A percentile compares a stretch with the other conserved stretches of the same genome.
Evolutionary conservation across 331 rosid species (phyloP).

Genomic region (Quercus tomentella): DNA sequence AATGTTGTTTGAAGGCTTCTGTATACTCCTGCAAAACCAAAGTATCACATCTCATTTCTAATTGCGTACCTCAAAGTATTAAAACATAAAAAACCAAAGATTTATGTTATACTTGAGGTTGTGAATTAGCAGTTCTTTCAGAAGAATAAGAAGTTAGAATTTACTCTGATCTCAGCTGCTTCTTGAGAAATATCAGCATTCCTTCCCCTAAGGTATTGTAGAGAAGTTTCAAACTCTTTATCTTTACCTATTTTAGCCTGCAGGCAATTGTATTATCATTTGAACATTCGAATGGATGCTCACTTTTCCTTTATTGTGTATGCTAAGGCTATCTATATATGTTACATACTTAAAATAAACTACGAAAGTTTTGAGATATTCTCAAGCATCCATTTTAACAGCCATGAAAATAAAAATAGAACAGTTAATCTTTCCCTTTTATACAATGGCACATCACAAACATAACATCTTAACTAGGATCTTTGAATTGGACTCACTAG

Average conservation of each 20-base stretch:
- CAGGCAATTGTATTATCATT: constrained; percentile 5
- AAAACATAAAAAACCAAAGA: neutral
- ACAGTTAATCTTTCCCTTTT: neutral
- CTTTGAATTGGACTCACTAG: constrained; percentile 41
- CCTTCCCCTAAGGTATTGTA: constrained; percentile 60
- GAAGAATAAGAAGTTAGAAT: neutral
- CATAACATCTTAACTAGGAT: neutral
- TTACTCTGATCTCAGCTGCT: constrained; percentile 65
- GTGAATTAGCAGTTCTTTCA: neutral
- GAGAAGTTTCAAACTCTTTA: constrained; percentile 53
- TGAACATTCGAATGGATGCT: neutral
- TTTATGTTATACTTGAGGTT: neutral
- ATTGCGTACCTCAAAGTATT: neutral
- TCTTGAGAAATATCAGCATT: constrained; percentile 56
- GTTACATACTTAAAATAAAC: neutral
- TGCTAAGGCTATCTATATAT: neutral
- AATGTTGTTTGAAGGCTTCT: constrained; percentile 42
- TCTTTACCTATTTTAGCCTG: constrained; percentile 63
- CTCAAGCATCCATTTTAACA: neutral
- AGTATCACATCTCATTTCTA: neutral
- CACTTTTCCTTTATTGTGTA: too few relatives aligned
- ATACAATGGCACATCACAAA: neutral
- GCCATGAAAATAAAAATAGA: neutral
- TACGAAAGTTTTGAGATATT: neutral
- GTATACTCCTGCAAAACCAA: constrained; percentile 52